phyloP scores from a whole-genome alignment of 192 early-diverging fungal genomes.

The Gigaspora rosea region DNA sequence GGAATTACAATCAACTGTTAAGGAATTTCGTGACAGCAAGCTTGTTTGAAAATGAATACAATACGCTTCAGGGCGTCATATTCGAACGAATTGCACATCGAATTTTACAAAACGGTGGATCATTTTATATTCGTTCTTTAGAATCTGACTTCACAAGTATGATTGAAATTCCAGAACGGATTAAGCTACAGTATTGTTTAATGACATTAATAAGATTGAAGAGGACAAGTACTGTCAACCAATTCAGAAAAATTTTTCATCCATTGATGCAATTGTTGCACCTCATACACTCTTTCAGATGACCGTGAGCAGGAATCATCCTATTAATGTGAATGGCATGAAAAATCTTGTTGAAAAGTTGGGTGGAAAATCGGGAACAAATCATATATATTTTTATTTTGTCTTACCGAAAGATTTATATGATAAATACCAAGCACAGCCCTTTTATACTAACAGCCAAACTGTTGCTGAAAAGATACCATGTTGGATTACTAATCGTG shows the following conservation, averaged over 20 bases:
- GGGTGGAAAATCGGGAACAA: slow-evolving; percentile 1
- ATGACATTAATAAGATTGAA: neutral
- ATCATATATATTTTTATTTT: slow-evolving; percentile 28
- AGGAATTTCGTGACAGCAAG: neutral
- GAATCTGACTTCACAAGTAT: neutral
- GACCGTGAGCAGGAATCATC: slow-evolving; percentile 1
- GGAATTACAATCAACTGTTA: neutral
- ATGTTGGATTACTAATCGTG: slow-evolving; percentile 12
- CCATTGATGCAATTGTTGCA: slow-evolving; percentile 27
- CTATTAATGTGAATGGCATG: slow-evolving; percentile 27
- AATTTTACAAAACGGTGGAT: neutral
- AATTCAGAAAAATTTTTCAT: slow-evolving; percentile 22
- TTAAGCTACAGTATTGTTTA: neutral
- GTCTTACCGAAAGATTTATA: slow-evolving; percentile 17
- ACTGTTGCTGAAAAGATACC: slow-evolving; percentile 1
- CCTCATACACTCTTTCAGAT: slow-evolving; percentile 24
- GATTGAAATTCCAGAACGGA: slow-evolving; percentile 8
- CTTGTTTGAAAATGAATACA: neutral
- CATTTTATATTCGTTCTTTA: slow-evolving; percentile 11
- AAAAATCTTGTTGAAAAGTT: slow-evolving; percentile 24
- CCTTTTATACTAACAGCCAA: slow-evolving; percentile 7
- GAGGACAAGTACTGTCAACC: slow-evolving; percentile 9
- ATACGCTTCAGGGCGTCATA: neutral
- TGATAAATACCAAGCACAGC: neutral
- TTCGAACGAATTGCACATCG: slow-evolving; percentile 25